Percentiles rank a stretch among this genome's conserved stretches.
phyloP scores from a whole-genome alignment of 164 flowering plant genomes.

The Vitis vinifera region DNA sequence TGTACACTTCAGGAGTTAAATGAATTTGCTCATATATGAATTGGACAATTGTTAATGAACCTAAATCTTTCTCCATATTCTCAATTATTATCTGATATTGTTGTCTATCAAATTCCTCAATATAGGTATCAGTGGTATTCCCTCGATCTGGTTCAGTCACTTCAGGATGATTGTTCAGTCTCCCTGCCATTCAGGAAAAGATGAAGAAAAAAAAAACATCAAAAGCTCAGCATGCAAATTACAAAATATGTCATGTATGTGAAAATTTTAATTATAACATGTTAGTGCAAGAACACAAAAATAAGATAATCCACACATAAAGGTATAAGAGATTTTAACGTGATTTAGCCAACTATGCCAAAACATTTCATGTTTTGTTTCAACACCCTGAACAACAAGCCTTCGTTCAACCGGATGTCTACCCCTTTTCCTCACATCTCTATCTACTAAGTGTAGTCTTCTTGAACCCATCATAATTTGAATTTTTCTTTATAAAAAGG shows the following conservation, averaged over 20 bases:
- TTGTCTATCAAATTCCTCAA: conserved; percentile 8
- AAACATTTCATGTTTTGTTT: no score
- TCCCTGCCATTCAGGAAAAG: conserved; percentile 15
- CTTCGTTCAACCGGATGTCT: no score
- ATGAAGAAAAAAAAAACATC: not conserved
- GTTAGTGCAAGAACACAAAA: no score
- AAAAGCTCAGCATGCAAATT: not conserved
- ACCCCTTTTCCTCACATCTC: no score
- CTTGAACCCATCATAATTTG: no score
- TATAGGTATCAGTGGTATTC: not conserved
- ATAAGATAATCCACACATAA: no score
- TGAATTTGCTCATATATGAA: conserved; percentile 35
- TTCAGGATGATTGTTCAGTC: not conserved
- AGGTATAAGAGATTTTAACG: no score
- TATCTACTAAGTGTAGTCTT: no score
- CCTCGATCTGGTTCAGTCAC: conserved; percentile 12
- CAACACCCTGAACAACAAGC: no score
- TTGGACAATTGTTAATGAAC: conserved; percentile 30
- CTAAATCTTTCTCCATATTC: conserved; percentile 50
- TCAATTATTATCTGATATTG: conserved; percentile 32
- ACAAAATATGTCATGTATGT: not conserved
- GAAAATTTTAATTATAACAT: no score
- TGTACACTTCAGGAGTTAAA: conserved; percentile 31
- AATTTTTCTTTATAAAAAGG: not conserved
- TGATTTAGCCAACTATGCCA: no score